Evolutionary conservation across 495 filamentous ascomycete genomes (phyloP), one percentile per base, ranked within the genome.

Genomic region (Apodospora peruviana): DNA sequence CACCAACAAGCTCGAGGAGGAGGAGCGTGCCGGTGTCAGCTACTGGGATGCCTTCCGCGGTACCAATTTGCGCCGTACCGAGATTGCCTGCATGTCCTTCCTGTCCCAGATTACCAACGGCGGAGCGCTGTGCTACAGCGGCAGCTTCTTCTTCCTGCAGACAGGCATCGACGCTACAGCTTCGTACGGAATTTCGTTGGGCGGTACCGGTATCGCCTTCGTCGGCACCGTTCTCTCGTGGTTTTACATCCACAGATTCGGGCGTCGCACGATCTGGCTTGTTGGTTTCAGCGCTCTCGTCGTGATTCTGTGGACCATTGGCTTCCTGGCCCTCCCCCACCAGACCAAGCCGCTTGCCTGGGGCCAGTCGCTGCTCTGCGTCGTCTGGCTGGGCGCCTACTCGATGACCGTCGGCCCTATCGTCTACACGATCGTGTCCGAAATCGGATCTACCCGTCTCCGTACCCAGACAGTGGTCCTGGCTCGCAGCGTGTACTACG

Each of bases 41-140:
- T 83, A 84, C 51, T 29, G 74, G 17, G 81, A 85, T 50, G 77
- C 78, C 52, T 84, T 86, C 70, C 73, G 66, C 39, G 80, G 82
- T 23, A 75, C 72, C n/a, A 76, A 87, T 55, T 66, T 73, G 12
- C 75, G 79, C 35, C 81, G 83, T 18, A 87, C 83, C 0, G 76
- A 80, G 52, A 82, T 83, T 49, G 74, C 74, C 29, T 80, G 74
- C 56, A 73, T 80, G 66, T 20, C 53, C 1, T 68, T 61, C 27
- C 21, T 57, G 3, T 58, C 51, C 5, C 68, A 71, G 42, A 53
- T 50, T 39, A 58, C 55, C 11, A 45, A 51, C 47, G 56, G 51
- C 12, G 52, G 49, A 16, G 51, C 59, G 1, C 59, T 70, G 19
- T 61, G 61, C 14, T 61, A 62, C 46, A 59, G 56, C 29, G 56